These are phyloP conservation scores for Mrakia gelida DNA, from an alignment of 768 basidiomycete species.

Conservation along the genomic window DNA sequence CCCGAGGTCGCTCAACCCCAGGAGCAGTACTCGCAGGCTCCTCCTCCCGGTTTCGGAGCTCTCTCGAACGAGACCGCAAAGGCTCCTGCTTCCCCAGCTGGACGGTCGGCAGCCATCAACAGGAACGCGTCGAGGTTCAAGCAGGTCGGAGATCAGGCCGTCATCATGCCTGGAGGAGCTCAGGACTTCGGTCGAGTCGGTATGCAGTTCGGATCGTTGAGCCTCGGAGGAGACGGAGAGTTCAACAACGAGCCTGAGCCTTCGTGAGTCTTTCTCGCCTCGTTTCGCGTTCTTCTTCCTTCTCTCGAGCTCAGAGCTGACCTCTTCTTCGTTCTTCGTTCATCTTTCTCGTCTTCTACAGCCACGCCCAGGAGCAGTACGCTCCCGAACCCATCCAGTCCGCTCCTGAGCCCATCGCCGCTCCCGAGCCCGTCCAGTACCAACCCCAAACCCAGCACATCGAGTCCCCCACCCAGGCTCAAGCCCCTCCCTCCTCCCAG, in stretches of 20 bases:
- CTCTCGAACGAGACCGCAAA: conserved; percentile 30
- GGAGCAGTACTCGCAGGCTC: conserved; percentile 16
- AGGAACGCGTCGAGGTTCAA: conserved; percentile 40
- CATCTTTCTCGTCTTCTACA: not conserved
- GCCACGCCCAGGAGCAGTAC: conserved; percentile 31
- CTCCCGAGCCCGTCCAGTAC: conserved; percentile 34
- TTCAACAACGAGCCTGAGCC: conserved; percentile 28
- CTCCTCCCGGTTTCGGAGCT: conserved; percentile 45
- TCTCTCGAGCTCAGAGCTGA: not conserved
- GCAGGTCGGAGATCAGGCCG: conserved; percentile 43
- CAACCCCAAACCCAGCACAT: conserved; percentile 15
- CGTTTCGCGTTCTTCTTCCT: not conserved
- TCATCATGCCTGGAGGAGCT: conserved; percentile 43
- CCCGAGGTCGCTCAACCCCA: conserved; percentile 9
- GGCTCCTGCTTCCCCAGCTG: conserved; percentile 35
- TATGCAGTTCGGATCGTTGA: conserved; percentile 47
- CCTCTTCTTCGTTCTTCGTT: not conserved
- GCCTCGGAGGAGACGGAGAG: conserved; percentile 40
- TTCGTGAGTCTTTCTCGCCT: conserved; percentile 21
- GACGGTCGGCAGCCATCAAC: conserved; percentile 39
- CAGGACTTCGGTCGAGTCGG: conserved; percentile 40
- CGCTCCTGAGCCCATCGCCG: conserved; percentile 35
- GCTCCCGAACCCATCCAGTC: conserved; percentile 24
- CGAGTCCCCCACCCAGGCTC: conserved; percentile 19
- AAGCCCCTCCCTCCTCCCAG: conserved; percentile 15